phyloP scores from a whole-genome alignment of 129 eudicot genomes.

The Pseudognaphalium luteoalbum region DNA sequence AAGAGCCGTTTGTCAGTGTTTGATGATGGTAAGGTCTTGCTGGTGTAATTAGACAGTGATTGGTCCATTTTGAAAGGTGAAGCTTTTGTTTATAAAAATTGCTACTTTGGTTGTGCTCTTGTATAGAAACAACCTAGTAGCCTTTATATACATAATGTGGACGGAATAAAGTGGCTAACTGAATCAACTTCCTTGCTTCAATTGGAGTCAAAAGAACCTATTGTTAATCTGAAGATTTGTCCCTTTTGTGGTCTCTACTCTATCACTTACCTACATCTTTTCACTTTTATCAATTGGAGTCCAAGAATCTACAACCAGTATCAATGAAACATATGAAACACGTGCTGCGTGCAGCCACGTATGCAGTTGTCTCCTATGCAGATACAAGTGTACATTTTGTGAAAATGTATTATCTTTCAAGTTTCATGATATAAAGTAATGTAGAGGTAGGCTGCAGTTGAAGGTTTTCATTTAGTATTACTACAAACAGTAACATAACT shows the following conservation, averaged over 20 bases:
- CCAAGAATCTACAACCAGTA: constrained; percentile 37
- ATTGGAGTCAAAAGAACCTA: constrained; percentile 27
- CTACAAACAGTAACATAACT: background rate
- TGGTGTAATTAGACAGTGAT: constrained; percentile 35
- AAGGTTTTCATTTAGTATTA: background rate
- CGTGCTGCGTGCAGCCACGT: constrained; percentile 14
- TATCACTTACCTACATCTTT: constrained; percentile 26
- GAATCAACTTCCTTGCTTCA: constrained; percentile 74
- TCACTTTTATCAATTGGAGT: constrained; percentile 34
- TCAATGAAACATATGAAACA: background rate
- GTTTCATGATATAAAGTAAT: background rate
- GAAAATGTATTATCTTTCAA: background rate
- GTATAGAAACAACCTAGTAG: constrained; percentile 1
- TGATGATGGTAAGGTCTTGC: constrained; percentile 30
- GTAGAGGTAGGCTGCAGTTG: background rate
- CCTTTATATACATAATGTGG: constrained; percentile 29
- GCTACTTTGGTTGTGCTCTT: constrained; percentile 24
- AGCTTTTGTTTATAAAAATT: background rate
- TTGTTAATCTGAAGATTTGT: constrained; percentile 38
- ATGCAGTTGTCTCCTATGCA: constrained; percentile 21
- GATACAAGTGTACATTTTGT: constrained; percentile 8
- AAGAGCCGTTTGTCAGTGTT: constrained; percentile 39
- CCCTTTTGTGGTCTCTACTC: constrained; percentile 43
- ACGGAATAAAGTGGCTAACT: constrained; percentile 52
- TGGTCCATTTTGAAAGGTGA: constrained; percentile 23